Evolutionary conservation across 352 stramenopile genomes (phyloP).

Genomic region (Globisporangium splendens): DNA sequence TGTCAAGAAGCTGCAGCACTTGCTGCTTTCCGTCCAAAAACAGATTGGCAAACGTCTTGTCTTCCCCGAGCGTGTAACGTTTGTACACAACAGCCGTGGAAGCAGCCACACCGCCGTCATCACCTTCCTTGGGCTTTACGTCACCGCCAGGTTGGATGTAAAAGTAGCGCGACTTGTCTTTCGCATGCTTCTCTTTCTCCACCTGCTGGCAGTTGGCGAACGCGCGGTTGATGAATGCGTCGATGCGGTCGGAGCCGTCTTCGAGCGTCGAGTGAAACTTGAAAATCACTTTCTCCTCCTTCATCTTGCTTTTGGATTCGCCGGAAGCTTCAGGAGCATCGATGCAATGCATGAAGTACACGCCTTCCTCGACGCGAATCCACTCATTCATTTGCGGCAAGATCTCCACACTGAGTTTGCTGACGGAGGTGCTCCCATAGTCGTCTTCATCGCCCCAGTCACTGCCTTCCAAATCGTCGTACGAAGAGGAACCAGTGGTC

Average conservation of each 20-base stretch:
- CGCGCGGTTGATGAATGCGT: slow-evolving; percentile 28
- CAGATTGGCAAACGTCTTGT: slow-evolving; percentile 78
- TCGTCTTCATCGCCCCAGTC: too few species aligned
- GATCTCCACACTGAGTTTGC: too few species aligned
- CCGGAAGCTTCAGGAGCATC: slow-evolving; percentile 14
- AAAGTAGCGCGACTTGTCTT: slow-evolving; percentile 30
- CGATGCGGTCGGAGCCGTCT: slow-evolving; percentile 31
- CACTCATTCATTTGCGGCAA: too few species aligned
- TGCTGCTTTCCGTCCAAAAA: slow-evolving; percentile 75
- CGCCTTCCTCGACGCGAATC: too few species aligned
- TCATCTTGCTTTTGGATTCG: slow-evolving; percentile 5
- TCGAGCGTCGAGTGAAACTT: slow-evolving; percentile 13
- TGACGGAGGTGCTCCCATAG: too few species aligned
- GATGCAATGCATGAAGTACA: neutral
- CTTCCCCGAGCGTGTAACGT: slow-evolving; percentile 66
- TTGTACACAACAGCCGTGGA: slow-evolving; percentile 26
- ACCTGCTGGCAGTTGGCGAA: slow-evolving; percentile 23
- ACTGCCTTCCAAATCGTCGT: too few species aligned
- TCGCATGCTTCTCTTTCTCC: slow-evolving; percentile 5
- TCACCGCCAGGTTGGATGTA: slow-evolving; percentile 22
- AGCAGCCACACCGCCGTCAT: slow-evolving; percentile 11
- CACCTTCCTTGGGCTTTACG: slow-evolving; percentile 7
- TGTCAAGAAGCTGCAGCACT: slow-evolving; percentile 53
- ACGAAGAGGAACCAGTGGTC: too few species aligned
- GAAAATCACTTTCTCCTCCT: slow-evolving; percentile 23